Conservation (phyloP, 495 filamentous ascomycete species). For the Penicillium cosmopolitanum region DNA sequence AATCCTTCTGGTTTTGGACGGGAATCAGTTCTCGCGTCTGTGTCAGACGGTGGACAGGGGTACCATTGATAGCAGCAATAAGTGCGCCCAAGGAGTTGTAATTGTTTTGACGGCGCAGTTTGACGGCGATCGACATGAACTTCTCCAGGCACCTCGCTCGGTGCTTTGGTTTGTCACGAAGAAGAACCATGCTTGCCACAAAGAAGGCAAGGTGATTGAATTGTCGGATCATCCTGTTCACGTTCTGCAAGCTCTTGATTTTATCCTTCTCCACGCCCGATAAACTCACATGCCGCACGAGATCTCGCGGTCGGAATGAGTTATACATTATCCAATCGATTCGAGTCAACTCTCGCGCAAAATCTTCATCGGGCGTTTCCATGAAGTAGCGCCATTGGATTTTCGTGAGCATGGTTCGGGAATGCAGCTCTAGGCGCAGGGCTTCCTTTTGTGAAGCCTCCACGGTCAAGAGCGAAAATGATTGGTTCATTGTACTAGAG, state of each 20-base stretch:
- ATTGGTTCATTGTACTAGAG: slow-evolving; percentile 45
- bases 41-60: slow-evolving; percentile 80
- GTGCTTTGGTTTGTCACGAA: slow-evolving; percentile 96
- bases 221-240: slow-evolving; percentile 91
- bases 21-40: slow-evolving; percentile 82
- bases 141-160: slow-evolving; percentile 88
- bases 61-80: slow-evolving; percentile 88
- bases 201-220: slow-evolving; percentile 96
- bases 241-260: slow-evolving; percentile 77
- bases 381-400: slow-evolving; percentile 82
- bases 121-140: slow-evolving; percentile 83
- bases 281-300: slow-evolving; percentile 86
- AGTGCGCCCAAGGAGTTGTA: slow-evolving; percentile 95
- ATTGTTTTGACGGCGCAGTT: slow-evolving; percentile 89
- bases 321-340: slow-evolving; percentile 98
- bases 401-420: slow-evolving; percentile 68
- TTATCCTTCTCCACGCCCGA: slow-evolving; percentile 71
- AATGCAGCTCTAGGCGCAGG: slow-evolving; percentile 62
- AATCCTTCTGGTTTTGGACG: slow-evolving; percentile 70
- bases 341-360: slow-evolving; percentile 89
- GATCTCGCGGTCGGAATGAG: slow-evolving; percentile 91
- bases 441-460: slow-evolving; percentile 79
- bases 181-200: slow-evolving; percentile 87
- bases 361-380: slow-evolving; percentile 75
- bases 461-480: slow-evolving; percentile 54